phyloP scores from a whole-genome alignment of 192 early-diverging fungal genomes.

The Rhizoclosmatium globosum region DNA sequence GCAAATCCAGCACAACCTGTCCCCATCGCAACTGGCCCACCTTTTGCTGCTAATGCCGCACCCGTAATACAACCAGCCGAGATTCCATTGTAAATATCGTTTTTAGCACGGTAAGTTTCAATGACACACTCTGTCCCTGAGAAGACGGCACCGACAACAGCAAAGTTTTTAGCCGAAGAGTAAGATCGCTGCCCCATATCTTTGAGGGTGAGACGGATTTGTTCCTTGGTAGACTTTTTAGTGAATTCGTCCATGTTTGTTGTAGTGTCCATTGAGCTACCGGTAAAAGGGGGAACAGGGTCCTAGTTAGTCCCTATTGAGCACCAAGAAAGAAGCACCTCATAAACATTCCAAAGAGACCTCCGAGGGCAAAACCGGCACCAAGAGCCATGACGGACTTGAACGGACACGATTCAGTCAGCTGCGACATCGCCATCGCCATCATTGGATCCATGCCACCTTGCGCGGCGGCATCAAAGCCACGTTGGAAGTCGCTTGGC shows the following conservation, averaged over 20 bases:
- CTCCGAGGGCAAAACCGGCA: constrained; percentile 85
- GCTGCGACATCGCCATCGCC: constrained; percentile 32
- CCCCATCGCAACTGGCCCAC: constrained; percentile 35
- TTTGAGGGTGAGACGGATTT: constrained; percentile 83
- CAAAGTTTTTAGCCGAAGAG: constrained; percentile 94
- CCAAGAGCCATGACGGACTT: constrained; percentile 44
- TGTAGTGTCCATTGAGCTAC: constrained; percentile 54
- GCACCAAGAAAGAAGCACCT: not conserved
- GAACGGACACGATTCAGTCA: constrained; percentile 55
- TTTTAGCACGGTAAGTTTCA: constrained; percentile 91
- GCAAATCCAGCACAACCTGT: constrained; percentile 94
- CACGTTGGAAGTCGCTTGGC: constrained; percentile 9
- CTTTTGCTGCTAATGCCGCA: constrained; percentile 76
- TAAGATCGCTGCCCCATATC: constrained; percentile 87
- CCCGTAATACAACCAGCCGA: constrained; percentile 94
- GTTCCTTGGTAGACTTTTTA: constrained; percentile 80
- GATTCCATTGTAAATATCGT: constrained; percentile 92
- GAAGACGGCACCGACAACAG: constrained; percentile 89
- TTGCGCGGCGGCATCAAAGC: constrained; percentile 27
- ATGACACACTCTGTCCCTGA: constrained; percentile 94
- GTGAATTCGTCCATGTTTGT: constrained; percentile 56
- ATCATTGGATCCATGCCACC: constrained; percentile 32
- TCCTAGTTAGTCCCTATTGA: constrained; percentile 66
- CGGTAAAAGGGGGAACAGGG: constrained; percentile 30
- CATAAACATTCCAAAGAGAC: constrained; percentile 92